Percentiles rank a stretch among this genome's conserved stretches.
Evolutionary conservation across 164 flowering plant genomes (phyloP).

Genomic region (Dillenia suffruticosa): DNA sequence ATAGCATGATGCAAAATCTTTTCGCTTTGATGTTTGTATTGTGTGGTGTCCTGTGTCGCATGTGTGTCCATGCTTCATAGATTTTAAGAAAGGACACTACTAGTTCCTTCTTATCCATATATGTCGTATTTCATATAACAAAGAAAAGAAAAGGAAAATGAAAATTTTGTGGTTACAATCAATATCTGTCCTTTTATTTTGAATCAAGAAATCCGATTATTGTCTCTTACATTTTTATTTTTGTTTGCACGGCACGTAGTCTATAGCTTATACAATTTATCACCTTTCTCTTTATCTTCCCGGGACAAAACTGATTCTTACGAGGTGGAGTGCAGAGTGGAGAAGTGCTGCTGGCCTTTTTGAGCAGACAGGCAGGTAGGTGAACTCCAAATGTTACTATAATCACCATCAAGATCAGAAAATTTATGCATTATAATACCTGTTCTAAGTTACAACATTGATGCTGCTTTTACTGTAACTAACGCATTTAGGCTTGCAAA

Average conservation of each 20-base stretch:
- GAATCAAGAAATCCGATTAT: background rate
- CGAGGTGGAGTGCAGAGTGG: slow-evolving; percentile 99
- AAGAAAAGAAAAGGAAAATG: no score
- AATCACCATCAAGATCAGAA: no score
- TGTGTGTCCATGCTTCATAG: no score
- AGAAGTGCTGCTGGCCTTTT: slow-evolving; percentile 64
- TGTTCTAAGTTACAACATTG: background rate
- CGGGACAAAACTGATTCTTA: slow-evolving; percentile 81
- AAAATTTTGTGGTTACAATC: no score
- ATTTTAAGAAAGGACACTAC: no score
- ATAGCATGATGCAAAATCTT: no score
- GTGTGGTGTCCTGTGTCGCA: no score
- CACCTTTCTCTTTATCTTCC: slow-evolving; percentile 3
- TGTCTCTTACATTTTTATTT: background rate
- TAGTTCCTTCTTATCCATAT: no score
- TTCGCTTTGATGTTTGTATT: no score
- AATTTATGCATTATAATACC: no score
- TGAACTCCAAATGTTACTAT: slow-evolving; percentile 1
- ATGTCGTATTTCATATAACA: no score
- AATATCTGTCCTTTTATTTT: no score
- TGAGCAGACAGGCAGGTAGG: slow-evolving; percentile 91
- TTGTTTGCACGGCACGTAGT: background rate
- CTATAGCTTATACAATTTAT: background rate
- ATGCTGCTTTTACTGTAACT: slow-evolving; percentile 37
- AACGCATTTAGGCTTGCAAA: slow-evolving; percentile 56